phyloP scores from a whole-genome alignment of 1,139 yeast genomes.

The Candida sp. region DNA sequence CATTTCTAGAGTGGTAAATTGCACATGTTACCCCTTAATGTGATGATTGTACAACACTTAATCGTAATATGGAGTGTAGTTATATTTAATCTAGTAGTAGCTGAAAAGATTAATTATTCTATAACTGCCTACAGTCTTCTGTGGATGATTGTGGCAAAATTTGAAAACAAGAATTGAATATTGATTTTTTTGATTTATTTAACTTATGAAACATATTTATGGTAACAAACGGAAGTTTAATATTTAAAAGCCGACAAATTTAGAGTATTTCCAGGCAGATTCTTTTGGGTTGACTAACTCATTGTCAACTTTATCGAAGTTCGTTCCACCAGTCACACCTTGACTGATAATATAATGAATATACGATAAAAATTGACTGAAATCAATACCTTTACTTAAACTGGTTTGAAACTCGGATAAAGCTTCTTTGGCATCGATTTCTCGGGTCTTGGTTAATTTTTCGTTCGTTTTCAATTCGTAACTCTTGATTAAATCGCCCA shows the following conservation, averaged over 20 bases:
- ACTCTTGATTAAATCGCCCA: slow-evolving; percentile 33
- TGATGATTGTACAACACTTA: no score
- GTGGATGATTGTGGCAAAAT: no score
- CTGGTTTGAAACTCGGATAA: slow-evolving; percentile 22
- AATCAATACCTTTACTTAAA: slow-evolving; percentile 25
- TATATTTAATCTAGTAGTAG: no score
- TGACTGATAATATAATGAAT: slow-evolving; percentile 20
- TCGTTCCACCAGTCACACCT: slow-evolving; percentile 37
- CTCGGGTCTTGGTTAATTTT: slow-evolving; percentile 24
- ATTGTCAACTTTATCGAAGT: slow-evolving; percentile 29
- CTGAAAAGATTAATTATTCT: no score
- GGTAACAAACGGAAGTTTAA: no score
- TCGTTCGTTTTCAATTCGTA: slow-evolving; percentile 41
- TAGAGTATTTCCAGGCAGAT: slow-evolving; percentile 43
- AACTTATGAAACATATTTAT: no score
- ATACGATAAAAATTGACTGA: slow-evolving; percentile 27
- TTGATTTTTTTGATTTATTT: no score
- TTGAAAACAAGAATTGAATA: no score
- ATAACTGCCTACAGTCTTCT: no score
- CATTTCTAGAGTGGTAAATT: no score
- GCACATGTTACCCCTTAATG: no score
- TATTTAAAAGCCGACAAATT: neutral
- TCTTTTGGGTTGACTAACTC: slow-evolving; percentile 54
- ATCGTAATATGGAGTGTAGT: no score
- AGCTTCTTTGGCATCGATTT: slow-evolving; percentile 26